Evolutionary conservation across 2,329 filamentous ascomycete species (phyloP).

Genomic region (Penicillium sclerotigenum): DNA sequence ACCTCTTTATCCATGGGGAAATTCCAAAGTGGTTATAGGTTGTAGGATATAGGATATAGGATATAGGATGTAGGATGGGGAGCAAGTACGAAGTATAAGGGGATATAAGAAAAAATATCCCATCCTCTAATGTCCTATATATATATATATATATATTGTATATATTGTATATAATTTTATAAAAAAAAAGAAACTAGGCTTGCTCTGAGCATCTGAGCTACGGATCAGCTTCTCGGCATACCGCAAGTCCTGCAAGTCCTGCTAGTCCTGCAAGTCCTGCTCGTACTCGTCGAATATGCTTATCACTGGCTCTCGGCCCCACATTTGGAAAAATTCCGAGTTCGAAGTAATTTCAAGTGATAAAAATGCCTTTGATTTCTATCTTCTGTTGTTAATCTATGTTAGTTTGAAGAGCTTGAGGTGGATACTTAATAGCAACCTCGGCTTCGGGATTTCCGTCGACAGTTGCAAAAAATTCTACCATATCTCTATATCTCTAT

Average conservation of each 20-base stretch:
- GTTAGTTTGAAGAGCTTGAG: not conserved
- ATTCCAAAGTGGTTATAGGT: not conserved
- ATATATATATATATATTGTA: no score
- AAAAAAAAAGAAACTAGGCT: no score
- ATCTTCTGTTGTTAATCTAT: not conserved
- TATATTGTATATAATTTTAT: no score
- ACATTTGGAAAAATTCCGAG: not conserved
- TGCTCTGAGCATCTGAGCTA: not conserved
- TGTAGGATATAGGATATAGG: not conserved
- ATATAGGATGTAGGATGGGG: not conserved
- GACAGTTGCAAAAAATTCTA: no score
- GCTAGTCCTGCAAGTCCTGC: not conserved
- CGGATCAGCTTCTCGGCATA: not conserved
- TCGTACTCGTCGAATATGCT: not conserved
- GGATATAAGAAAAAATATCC: no score
- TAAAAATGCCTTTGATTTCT: not conserved
- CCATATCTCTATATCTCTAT: no score
- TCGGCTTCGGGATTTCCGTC: not conserved
- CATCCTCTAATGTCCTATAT: no score
- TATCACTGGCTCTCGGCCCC: not conserved
- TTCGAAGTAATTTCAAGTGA: not conserved
- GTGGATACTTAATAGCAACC: not conserved
- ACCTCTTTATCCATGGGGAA: conserved; percentile 1
- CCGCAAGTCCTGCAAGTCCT: not conserved
- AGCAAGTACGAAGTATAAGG: no score